A percentile compares a stretch with the other conserved stretches of the same genome.
phyloP scores from a whole-genome alignment of 2,329 filamentous ascomycete species.

The Botrytis paeoniae region DNA sequence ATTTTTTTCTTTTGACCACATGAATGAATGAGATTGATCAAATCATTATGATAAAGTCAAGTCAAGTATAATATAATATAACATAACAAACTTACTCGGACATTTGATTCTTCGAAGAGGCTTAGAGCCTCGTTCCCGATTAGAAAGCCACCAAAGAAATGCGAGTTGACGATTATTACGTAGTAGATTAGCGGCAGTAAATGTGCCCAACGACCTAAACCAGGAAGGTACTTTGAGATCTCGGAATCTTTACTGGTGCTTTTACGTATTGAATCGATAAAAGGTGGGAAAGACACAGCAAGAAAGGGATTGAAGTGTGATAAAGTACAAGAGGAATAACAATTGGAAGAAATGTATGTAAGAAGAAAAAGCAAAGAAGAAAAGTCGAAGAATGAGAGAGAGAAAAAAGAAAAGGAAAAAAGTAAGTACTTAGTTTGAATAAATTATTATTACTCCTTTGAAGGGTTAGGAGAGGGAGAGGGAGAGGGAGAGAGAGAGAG shows the following conservation, averaged over 20 bases:
- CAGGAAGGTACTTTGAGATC: background rate
- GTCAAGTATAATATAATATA: background rate
- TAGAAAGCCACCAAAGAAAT: slow-evolving; percentile 11
- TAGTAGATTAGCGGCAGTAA: slow-evolving; percentile 11
- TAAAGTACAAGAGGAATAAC: background rate
- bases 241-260: background rate
- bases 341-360: background rate
- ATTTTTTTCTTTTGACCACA: background rate
- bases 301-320: background rate
- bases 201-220: background rate
- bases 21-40: background rate
- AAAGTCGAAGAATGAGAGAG: background rate
- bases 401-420: background rate
- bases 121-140: slow-evolving; percentile 21
- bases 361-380: background rate
- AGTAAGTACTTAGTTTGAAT: background rate
- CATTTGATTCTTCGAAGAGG: slow-evolving; percentile 16
- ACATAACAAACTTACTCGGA: slow-evolving; percentile 15
- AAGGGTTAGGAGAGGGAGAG: background rate
- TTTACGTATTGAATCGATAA: background rate
- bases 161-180: slow-evolving; percentile 16
- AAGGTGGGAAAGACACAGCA: background rate
- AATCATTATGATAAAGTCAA: background rate
- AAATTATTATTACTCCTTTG: background rate
- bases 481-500: no score